Base-by-base conservation (phyloP, 2,329 filamentous ascomycete genomes). In the Torrubiellomyces zombiae region DNA sequence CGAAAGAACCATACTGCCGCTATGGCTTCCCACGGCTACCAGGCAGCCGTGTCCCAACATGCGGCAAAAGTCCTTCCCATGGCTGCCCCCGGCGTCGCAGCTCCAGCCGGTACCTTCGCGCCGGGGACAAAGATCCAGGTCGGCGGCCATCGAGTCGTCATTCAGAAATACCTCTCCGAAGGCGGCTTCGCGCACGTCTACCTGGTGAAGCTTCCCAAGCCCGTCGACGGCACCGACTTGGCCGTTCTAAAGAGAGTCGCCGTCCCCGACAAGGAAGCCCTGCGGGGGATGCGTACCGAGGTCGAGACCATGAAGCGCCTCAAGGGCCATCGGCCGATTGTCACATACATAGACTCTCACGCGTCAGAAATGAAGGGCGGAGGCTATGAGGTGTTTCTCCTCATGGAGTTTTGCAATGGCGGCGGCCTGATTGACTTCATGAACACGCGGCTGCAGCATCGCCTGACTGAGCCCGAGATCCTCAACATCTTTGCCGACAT, bases 261-360 rank as follows among this genome's bases (percentile, higher is more conserved):
- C 18, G 89, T 95, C 26, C 83, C 89, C 16, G 89, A 98, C 55
- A 94, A 92, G 63, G 80, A 92, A 36, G 72, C 86, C 30, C 62
- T 98, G 55, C 79, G 81, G 34, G 85, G 80, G 51, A 95, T 98
- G 89, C 75, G 89, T 51, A 95, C 75, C 38, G 89, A 98, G 62
- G 89, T 98, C 39, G 89, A 98, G 58, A 98, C 89, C 9, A 98
- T 98, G 89, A 98, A 98, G 72, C 85, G 89, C 54, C 66, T 98
- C 41, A 93, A 93, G 61, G 89, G 89, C 29, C 89, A 95, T 63
- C 73, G 75, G 34, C 77, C 89, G 41, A 95, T 98, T 45, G 89
- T 98, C 42, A 94, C 78, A 30, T 98, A 98, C 55, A 85, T 95
- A 49, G 89, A 98, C 58, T 95, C 86, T 37, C 89, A 98, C 53